Evolutionary conservation across 2,329 filamentous ascomycete species (phyloP).

Genomic region (Pseudohalonectria lignicola): DNA sequence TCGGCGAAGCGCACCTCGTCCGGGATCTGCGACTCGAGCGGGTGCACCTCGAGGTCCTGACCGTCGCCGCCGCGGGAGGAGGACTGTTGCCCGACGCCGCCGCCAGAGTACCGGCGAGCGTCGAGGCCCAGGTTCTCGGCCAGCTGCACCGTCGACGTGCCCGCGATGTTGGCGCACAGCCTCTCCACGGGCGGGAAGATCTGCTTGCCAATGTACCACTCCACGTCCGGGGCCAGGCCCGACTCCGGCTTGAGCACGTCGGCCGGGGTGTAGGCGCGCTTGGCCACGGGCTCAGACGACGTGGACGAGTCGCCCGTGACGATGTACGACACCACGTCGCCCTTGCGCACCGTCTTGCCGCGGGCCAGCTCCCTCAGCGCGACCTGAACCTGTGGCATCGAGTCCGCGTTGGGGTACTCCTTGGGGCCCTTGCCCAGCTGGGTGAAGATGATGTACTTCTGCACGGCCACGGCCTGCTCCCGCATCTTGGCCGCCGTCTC

Average conservation of each 20-base stretch:
- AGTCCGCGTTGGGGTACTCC: conserved; percentile 88
- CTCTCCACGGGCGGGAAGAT: conserved; percentile 97
- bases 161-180: conserved; percentile 89
- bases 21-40: conserved; percentile 87
- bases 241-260: conserved; percentile 73
- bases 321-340: conserved; percentile 94
- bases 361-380: conserved; percentile 78
- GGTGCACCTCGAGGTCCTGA: conserved; percentile 64
- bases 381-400: conserved; percentile 95
- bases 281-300: conserved; percentile 65
- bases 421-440: conserved; percentile 90
- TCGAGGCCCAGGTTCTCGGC: conserved; percentile 93
- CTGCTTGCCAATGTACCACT: conserved; percentile 97
- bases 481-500: conserved; percentile 83
- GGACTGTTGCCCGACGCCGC: conserved; percentile 10
- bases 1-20: conserved; percentile 83
- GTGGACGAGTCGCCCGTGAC: conserved; percentile 51
- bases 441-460: conserved; percentile 96
- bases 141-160: conserved; percentile 80
- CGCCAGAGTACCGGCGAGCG: conserved; percentile 62
- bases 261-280: conserved; percentile 78
- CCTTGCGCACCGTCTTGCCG: conserved; percentile 80
- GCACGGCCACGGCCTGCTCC: conserved; percentile 58
- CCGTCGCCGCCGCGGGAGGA: conserved; percentile 38
- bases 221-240: conserved; percentile 75